Evolutionary conservation across 768 basidiomycete genomes (phyloP), one percentile per base, ranked within the genome.

Genomic region (Leccinellum rugosiceps): DNA sequence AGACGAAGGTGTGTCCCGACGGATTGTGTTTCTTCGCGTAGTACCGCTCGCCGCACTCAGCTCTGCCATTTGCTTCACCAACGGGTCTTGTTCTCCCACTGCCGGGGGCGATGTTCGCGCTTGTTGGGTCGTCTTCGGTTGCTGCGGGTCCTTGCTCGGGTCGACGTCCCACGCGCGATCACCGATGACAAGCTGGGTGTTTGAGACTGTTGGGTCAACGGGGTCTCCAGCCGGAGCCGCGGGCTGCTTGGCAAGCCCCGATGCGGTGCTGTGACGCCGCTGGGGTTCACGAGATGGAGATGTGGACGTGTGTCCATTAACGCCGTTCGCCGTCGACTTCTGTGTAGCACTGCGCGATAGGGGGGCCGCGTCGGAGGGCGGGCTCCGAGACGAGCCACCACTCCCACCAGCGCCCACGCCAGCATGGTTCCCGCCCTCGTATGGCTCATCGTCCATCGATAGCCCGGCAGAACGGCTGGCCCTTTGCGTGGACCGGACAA

Each of bases 91-190:
- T 43, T 74, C 72, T 0, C 72, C 73, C 7, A 83, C 76, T 38
- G 8, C 17, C 53, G 74, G 64, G 10, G 71, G 63, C 30, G 69
- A 72, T 25, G 62, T 65, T 14, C 67, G 64, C 10, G 56, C 28
- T 35, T 54, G 35, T 10, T 38, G 67, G 32, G 14, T 38, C 1
- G 57, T 1, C 55, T 43, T 58, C 49, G 74, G 75, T 45, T 71
- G 72, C 62, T 87, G 87, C n/a, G 88, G 88, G 62, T 89, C 86
- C 63, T 77, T 81, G 49, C 68, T 76, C 17, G 81, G 78, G 69
- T 90, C 86, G 9, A 87, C 88, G 46, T 77, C 80, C 70, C 87
- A 92, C 1, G 86, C 77, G 50, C 82, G 81, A 31, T 76, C 74
- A 2, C 90, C 91, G 19, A 91, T 82, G 67, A 73, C 72, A 9